A percentile compares a stretch with the other conserved stretches of the same genome.
Evolutionary conservation across 345 rosid genomes (phyloP).

Genomic region (Dipteronia sinensis): DNA sequence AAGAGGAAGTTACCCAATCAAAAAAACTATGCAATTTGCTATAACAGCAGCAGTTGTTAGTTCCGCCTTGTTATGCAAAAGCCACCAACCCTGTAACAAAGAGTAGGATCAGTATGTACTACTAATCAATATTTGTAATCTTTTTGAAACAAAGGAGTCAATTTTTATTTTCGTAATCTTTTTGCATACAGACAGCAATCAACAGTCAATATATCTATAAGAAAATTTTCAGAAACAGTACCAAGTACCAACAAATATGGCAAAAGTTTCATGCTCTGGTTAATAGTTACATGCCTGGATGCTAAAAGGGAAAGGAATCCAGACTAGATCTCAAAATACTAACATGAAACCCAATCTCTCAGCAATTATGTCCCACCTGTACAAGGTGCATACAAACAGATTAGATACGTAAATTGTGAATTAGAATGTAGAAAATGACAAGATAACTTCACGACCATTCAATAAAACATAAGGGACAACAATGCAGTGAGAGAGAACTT

Average conservation of each 20-base stretch:
- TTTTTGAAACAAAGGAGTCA: not conserved
- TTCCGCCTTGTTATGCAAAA: conserved; percentile 74
- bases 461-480: too few relatives aligned
- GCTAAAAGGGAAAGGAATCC: conserved; percentile 96
- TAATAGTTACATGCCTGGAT: conserved; percentile 68
- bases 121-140: not conserved
- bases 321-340: conserved; percentile 90
- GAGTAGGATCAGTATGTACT: not conserved
- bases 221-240: not conserved
- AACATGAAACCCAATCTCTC: conserved; percentile 96
- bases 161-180: too few relatives aligned
- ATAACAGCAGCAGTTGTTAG: conserved; percentile 54
- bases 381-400: conserved; percentile 7
- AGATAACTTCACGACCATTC: too few relatives aligned
- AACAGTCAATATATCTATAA: not conserved
- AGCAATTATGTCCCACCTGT: conserved; percentile 95
- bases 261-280: not conserved
- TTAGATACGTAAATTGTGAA: not conserved
- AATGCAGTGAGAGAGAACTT: too few relatives aligned
- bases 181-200: too few relatives aligned
- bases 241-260: not conserved
- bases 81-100: conserved; percentile 87
- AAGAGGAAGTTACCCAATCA: conserved; percentile 64
- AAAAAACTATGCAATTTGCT: conserved; percentile 62
- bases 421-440: too few relatives aligned